These are phyloP conservation scores for Leccinum fuscescens DNA, from an alignment of 1,284 basidiomycete genomes.

Conservation along the genomic window DNA sequence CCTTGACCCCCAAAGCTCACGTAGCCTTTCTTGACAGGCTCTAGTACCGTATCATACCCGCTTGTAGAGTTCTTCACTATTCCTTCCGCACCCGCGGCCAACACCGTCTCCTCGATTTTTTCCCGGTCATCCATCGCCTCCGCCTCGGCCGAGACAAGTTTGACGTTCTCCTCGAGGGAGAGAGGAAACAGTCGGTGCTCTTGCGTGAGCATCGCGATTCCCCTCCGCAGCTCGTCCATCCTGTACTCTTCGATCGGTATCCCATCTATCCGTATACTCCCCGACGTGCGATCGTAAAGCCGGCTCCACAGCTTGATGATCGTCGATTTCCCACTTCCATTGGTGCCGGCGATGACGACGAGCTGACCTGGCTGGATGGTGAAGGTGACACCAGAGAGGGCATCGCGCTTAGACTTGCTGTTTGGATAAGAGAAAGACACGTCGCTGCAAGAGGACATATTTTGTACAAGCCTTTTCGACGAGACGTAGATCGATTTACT, in stretches of 20 bases:
- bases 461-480: no score
- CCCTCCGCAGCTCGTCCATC: conserved; percentile 67
- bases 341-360: conserved; percentile 73
- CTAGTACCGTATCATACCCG: conserved; percentile 32
- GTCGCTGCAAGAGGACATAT: conserved; percentile 28
- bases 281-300: conserved; percentile 74
- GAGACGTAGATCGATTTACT: neutral
- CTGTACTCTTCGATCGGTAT: conserved; percentile 56
- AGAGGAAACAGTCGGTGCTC: conserved; percentile 83
- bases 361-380: conserved; percentile 45
- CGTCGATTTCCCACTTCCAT: conserved; percentile 88
- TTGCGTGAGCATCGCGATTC: conserved; percentile 85
- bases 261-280: conserved; percentile 59
- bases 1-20: conserved; percentile 32
- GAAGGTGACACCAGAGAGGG: conserved; percentile 42
- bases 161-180: conserved; percentile 82
- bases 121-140: conserved; percentile 1
- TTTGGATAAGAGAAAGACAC: conserved; percentile 49
- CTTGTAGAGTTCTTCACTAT: conserved; percentile 27
- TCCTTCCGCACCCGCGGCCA: conserved; percentile 38
- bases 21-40: conserved; percentile 30
- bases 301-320: conserved; percentile 80
- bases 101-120: conserved; percentile 36
- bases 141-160: conserved; percentile 35
- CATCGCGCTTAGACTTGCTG: conserved; percentile 36